Evolutionary conservation across 441 rosid genomes (phyloP), one percentile per base, ranked within the genome.

Genomic region (Aquilaria agallochum): DNA sequence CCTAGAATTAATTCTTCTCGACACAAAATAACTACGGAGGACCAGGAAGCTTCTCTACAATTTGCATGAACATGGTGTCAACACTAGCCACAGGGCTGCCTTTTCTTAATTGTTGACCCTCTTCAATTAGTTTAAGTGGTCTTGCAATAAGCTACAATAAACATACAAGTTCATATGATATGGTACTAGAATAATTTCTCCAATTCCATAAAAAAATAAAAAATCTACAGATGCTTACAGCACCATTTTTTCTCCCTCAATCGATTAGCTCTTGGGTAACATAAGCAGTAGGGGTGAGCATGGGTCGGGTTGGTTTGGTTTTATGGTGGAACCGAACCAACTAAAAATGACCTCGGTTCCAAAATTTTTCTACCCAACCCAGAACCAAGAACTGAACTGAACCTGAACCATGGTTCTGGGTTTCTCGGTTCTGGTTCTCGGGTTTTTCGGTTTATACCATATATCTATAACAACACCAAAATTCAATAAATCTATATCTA

Each of bases 181-280:
- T 57, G 52, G 56, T 53, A 42, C 48, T 58, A 6, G 48, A 58
- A 59, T 53, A 63, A 20, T 20, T 51, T 10, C 5, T 13, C 30
- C 42, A 30, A 36, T 20, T 20, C 20, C 20, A 20, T 1, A 8
- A 59, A 12, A 2, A 27, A 27, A 59, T 15, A 15, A 59, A 55
- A 33, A 65, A 52, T 40, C 68, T 72, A 66, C 30, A 45, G 42
- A 52, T 5, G 58, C 95, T 5, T 82, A 95, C 96, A 71, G 89
- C 80, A 74, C 97, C 98, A 78, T 89, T 95, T 46, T 31, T 85
- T 83, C 74, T 81, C 71, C 86, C 99, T 69, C 85, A 85, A 68
- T 52, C 79, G 65, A 83, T 81, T 62, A 95, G 88, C 55, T 89
- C 98, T 56, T 91, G 90, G 40, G 85, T 84, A 68, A 95, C 67